A percentile compares a stretch with the other conserved stretches of the same genome.
These are phyloP conservation scores for Nyctanthes arbortristis DNA, from an alignment of 257 asterid species.

Conservation along the genomic window DNA sequence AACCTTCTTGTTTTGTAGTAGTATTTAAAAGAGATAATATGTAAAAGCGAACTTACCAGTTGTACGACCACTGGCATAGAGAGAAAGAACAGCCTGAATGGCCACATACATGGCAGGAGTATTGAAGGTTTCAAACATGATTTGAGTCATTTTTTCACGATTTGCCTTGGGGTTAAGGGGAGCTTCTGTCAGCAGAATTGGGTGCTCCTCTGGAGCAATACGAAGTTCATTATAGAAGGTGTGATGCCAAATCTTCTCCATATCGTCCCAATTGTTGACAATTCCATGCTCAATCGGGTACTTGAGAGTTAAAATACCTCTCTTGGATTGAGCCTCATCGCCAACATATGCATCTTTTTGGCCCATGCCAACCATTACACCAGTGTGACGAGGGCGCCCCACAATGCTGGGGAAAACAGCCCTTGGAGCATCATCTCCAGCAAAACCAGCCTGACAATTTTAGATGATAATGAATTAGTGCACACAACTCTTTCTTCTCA, in stretches of 20 bases:
- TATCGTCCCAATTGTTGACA: conserved; percentile 61
- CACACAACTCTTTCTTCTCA: background rate
- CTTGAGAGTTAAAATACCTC: conserved; percentile 67
- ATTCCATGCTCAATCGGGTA: conserved; percentile 61
- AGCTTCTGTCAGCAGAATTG: conserved; percentile 38
- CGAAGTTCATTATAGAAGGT: conserved; percentile 65
- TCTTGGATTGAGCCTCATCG: conserved; percentile 54
- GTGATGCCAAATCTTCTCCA: conserved; percentile 71
- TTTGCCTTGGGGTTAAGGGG: conserved; percentile 37
- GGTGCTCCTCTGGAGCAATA: conserved; percentile 45
- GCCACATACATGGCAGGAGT: conserved; percentile 69
- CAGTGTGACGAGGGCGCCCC: conserved; percentile 33
- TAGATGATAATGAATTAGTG: background rate
- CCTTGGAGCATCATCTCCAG: conserved; percentile 21
- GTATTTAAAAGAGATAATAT: background rate
- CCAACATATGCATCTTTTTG: conserved; percentile 64
- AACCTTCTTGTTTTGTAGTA: background rate
- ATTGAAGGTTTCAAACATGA: conserved; percentile 58
- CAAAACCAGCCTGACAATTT: conserved; percentile 38
- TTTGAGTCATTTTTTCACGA: conserved; percentile 39
- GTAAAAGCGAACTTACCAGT: conserved; percentile 25
- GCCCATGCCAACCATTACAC: conserved; percentile 52
- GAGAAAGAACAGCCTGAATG: conserved; percentile 56
- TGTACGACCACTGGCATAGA: conserved; percentile 49
- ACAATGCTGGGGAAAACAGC: conserved; percentile 3